phyloP scores from a whole-genome alignment of 2,329 filamentous ascomycete species.

The Cytospora piceae region DNA sequence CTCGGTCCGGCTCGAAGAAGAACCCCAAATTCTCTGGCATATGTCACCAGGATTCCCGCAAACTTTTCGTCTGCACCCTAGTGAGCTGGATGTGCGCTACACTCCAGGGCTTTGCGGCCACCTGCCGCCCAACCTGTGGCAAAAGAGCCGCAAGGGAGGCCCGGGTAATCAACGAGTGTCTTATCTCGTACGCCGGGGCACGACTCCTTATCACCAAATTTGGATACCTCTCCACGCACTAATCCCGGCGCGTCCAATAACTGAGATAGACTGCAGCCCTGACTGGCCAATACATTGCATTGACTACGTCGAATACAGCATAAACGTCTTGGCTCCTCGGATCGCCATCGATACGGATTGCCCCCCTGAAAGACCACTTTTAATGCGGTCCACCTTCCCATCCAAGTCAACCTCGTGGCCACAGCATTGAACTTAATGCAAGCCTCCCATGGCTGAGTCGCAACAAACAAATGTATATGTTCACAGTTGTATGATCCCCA shows the following conservation, averaged over 20 bases:
- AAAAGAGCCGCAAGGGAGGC: slow-evolving; percentile 52
- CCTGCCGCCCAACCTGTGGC: slow-evolving; percentile 52
- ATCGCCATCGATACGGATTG: not conserved
- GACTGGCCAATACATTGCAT: not conserved
- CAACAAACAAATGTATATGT: not conserved
- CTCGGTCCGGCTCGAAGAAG: slow-evolving; percentile 66
- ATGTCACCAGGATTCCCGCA: slow-evolving; percentile 62
- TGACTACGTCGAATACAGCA: not conserved
- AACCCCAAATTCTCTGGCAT: slow-evolving; percentile 67
- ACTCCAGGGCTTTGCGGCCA: slow-evolving; percentile 61
- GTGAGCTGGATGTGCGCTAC: slow-evolving; percentile 63
- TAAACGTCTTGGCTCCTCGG: not conserved
- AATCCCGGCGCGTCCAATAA: too few species aligned
- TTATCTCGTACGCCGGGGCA: not conserved
- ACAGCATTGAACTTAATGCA: not conserved
- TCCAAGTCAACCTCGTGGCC: too few species aligned
- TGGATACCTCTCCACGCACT: too few species aligned
- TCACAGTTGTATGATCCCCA: not conserved
- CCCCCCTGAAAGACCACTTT: not conserved
- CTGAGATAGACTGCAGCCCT: not conserved
- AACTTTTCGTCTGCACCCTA: slow-evolving; percentile 57
- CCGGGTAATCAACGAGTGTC: too few species aligned
- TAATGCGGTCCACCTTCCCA: not conserved
- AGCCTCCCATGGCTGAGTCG: not conserved
- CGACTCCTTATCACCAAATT: not conserved